Percentiles rank a stretch among this genome's conserved stretches.
phyloP scores from a whole-genome alignment of 805 yeast species.

The Starmerella apis region DNA sequence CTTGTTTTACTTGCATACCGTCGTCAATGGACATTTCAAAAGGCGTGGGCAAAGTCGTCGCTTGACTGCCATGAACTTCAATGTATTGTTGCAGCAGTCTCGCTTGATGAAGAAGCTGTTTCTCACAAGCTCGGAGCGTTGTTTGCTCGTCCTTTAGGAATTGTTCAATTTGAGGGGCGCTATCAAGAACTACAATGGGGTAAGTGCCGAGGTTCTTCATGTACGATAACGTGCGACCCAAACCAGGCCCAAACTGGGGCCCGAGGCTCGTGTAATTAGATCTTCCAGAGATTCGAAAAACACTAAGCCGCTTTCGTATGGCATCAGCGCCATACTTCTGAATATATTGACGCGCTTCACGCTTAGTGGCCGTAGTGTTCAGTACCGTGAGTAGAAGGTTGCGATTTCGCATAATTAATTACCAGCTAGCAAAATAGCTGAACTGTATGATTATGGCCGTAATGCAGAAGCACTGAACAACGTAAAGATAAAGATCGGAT shows the following conservation, averaged over 20 bases:
- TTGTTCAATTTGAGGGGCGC: slow-evolving; percentile 27
- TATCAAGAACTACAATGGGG: slow-evolving; percentile 58
- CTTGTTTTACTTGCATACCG: slow-evolving; percentile 30
- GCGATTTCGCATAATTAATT: slow-evolving; percentile 6
- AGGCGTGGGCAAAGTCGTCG: slow-evolving; percentile 32
- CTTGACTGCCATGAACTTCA: slow-evolving; percentile 11
- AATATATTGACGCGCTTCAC: slow-evolving; percentile 79
- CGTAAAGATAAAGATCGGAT: neutral
- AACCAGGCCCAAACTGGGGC: slow-evolving; percentile 15
- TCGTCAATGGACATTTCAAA: slow-evolving; percentile 30
- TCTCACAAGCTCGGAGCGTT: slow-evolving; percentile 15
- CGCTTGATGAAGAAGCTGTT: slow-evolving; percentile 13
- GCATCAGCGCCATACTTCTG: slow-evolving; percentile 48
- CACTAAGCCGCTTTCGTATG: slow-evolving; percentile 26
- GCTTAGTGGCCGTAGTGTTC: slow-evolving; percentile 81
- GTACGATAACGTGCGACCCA: slow-evolving; percentile 47
- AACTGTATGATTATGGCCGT: no score
- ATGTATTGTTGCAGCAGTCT: slow-evolving; percentile 9
- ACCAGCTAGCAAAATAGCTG: neutral
- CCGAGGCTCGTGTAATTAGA: slow-evolving; percentile 17
- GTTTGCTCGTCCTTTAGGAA: slow-evolving; percentile 18
- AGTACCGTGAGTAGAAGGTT: slow-evolving; percentile 75
- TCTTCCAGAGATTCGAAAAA: slow-evolving; percentile 25
- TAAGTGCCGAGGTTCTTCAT: slow-evolving; percentile 57
- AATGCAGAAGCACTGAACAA: neutral